Conservation (phyloP, 2,329 filamentous ascomycete genomes). For the Colletotrichum filicis region DNA sequence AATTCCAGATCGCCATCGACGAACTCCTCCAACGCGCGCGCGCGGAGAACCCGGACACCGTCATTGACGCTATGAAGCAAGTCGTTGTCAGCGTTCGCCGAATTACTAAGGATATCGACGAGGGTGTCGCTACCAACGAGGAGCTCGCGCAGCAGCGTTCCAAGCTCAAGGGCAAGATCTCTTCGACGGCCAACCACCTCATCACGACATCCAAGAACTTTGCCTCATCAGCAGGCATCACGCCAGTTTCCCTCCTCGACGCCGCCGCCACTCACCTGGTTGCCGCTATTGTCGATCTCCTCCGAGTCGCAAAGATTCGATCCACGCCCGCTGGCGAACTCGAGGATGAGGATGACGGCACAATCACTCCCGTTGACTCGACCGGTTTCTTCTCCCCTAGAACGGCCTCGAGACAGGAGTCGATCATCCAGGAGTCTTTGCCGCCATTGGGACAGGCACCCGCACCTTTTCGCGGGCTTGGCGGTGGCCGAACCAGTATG, state of each 20-base stretch:
- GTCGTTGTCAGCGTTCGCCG: constrained; percentile 85
- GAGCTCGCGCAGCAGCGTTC: constrained; percentile 67
- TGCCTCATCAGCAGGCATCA: constrained; percentile 82
- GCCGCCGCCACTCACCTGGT: constrained; percentile 93
- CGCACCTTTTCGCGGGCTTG: constrained; percentile 68
- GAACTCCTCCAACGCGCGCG: constrained; percentile 85
- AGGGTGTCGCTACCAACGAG: constrained; percentile 64
- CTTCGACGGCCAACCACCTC: constrained; percentile 93
- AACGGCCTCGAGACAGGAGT: constrained; percentile 51
- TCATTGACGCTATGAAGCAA: constrained; percentile 87
- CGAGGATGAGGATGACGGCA: constrained; percentile 80
- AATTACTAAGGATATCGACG: constrained; percentile 84
- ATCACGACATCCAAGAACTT: constrained; percentile 97
- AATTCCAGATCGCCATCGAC: constrained; percentile 94
- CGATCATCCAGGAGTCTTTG: constrained; percentile 40
- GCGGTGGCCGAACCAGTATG: constrained; percentile 67
- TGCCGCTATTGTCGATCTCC: constrained; percentile 84
- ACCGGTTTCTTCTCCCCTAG: constrained; percentile 75
- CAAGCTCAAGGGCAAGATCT: constrained; percentile 84
- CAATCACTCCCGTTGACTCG: constrained; percentile 73
- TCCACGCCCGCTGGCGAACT: constrained; percentile 79
- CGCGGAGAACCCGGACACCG: constrained; percentile 75
- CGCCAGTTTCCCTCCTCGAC: constrained; percentile 92
- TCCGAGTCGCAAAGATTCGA: constrained; percentile 85
- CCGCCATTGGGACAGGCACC: constrained; percentile 58